These are phyloP conservation scores for Tripidium arundinaceum DNA, from an alignment of 202 grass and related monocot genomes.

Conservation along the genomic window DNA sequence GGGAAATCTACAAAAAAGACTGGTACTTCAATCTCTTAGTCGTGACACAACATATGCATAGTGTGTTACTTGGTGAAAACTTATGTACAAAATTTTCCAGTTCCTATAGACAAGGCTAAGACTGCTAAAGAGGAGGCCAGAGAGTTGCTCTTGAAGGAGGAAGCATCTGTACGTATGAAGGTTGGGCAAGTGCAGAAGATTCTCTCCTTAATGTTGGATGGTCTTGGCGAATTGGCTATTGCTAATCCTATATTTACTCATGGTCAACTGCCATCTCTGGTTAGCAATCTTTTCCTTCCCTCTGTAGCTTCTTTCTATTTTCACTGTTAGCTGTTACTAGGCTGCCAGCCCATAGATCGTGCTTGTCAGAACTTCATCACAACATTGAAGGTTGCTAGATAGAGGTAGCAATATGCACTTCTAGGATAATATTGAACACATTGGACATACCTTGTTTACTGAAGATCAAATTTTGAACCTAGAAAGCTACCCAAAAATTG, in stretches of 20 bases:
- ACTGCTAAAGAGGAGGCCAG: slow-evolving; percentile 96
- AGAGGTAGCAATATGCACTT: not conserved
- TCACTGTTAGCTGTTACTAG: slow-evolving; percentile 5
- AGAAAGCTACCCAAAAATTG: not conserved
- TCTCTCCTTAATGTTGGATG: slow-evolving; percentile 70
- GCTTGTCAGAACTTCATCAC: slow-evolving; percentile 10
- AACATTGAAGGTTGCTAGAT: not conserved
- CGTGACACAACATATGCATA: slow-evolving; percentile 8
- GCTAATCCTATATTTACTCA: slow-evolving; percentile 95
- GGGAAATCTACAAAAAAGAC: slow-evolving; percentile 76
- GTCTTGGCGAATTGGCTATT: slow-evolving; percentile 89
- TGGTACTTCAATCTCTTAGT: slow-evolving; percentile 43
- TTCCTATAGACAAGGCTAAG: slow-evolving; percentile 74
- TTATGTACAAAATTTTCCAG: slow-evolving; percentile 34
- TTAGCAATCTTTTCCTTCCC: slow-evolving; percentile 40
- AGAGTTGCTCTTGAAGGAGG: slow-evolving; percentile 77
- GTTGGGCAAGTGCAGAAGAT: slow-evolving; percentile 78
- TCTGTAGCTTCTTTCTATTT: not conserved
- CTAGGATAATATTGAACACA: not conserved
- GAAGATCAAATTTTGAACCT: not conserved
- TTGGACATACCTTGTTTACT: not conserved
- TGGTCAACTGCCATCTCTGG: slow-evolving; percentile 80
- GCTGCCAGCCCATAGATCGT: not conserved
- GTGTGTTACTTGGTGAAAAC: slow-evolving; percentile 23
- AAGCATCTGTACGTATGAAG: slow-evolving; percentile 70